Evolutionary conservation across 1,284 basidiomycete species (phyloP).

Genomic region (Dichomitus squalens): DNA sequence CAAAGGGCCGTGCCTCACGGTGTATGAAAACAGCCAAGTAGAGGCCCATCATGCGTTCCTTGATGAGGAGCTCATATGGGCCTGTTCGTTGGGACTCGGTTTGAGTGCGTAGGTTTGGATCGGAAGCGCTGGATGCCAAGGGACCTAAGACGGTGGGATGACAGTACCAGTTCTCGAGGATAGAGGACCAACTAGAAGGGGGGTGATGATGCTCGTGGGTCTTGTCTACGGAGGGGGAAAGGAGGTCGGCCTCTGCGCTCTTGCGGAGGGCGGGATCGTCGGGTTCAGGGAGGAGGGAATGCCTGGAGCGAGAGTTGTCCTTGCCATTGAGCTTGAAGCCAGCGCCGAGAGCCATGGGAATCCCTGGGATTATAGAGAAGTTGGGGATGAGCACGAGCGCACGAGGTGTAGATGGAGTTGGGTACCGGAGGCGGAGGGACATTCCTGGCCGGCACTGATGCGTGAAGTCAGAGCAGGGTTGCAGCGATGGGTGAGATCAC

Average conservation of each 20-base stretch:
- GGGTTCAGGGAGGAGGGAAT: conserved; percentile 20
- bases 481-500: conserved; percentile 30
- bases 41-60: conserved; percentile 88
- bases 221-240: conserved; percentile 16
- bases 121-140: conserved; percentile 5
- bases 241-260: conserved; percentile 18
- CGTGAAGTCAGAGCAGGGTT: conserved; percentile 9
- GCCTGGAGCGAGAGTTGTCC: conserved; percentile 32
- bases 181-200: conserved; percentile 67
- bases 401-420: not conserved
- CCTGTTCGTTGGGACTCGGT: conserved; percentile 31
- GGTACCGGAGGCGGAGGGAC: conserved; percentile 69
- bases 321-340: conserved; percentile 66
- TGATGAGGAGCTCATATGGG: conserved; percentile 80
- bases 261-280: conserved; percentile 19
- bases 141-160: conserved; percentile 35
- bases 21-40: conserved; percentile 78
- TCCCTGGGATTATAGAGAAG: conserved; percentile 47
- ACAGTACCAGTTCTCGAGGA: conserved; percentile 73
- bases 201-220: conserved; percentile 24
- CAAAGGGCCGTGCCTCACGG: conserved; percentile 60
- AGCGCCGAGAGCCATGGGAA: conserved; percentile 78
- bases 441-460: conserved; percentile 79
- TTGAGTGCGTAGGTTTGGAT: conserved; percentile 8
- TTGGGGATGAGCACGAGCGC: not conserved